phyloP scores from a whole-genome alignment of 2,329 filamentous ascomycete genomes.

The Penicillium corylophilum region DNA sequence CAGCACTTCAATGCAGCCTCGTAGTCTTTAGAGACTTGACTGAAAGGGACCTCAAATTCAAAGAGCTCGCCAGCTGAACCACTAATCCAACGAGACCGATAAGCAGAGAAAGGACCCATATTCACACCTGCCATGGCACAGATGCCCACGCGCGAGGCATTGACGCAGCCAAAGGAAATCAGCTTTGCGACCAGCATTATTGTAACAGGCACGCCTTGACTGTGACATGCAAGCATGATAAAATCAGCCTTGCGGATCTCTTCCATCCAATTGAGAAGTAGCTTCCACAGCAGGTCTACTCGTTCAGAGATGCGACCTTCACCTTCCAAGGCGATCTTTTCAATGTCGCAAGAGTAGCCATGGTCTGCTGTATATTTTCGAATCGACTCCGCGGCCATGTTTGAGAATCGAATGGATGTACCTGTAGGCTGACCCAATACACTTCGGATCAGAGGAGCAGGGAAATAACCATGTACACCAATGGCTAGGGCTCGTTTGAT shows the following conservation, averaged over 20 bases:
- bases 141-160: slow-evolving; percentile 73
- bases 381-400: slow-evolving; percentile 79
- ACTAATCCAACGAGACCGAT: slow-evolving; percentile 84
- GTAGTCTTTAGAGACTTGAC: slow-evolving; percentile 78
- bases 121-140: slow-evolving; percentile 92
- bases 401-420: slow-evolving; percentile 90
- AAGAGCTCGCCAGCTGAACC: slow-evolving; percentile 92
- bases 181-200: slow-evolving; percentile 91
- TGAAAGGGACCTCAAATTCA: slow-evolving; percentile 82
- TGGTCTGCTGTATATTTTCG: slow-evolving; percentile 75
- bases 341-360: slow-evolving; percentile 76
- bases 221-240: slow-evolving; percentile 88
- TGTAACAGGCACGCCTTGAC: slow-evolving; percentile 90
- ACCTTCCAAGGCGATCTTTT: slow-evolving; percentile 91
- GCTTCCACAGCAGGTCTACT: slow-evolving; percentile 89
- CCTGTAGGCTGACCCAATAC: slow-evolving; percentile 94
- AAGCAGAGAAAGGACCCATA: slow-evolving; percentile 87
- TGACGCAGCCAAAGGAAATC: slow-evolving; percentile 83
- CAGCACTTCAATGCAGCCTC: slow-evolving; percentile 71
- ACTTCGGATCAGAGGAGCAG: slow-evolving; percentile 79
- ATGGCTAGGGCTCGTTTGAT: slow-evolving; percentile 88
- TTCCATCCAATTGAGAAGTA: slow-evolving; percentile 92
- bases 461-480: slow-evolving; percentile 91
- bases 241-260: slow-evolving; percentile 85
- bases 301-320: slow-evolving; percentile 89